Conservation (phyloP, 495 filamentous ascomycete genomes). For the Penicillium canescens region DNA sequence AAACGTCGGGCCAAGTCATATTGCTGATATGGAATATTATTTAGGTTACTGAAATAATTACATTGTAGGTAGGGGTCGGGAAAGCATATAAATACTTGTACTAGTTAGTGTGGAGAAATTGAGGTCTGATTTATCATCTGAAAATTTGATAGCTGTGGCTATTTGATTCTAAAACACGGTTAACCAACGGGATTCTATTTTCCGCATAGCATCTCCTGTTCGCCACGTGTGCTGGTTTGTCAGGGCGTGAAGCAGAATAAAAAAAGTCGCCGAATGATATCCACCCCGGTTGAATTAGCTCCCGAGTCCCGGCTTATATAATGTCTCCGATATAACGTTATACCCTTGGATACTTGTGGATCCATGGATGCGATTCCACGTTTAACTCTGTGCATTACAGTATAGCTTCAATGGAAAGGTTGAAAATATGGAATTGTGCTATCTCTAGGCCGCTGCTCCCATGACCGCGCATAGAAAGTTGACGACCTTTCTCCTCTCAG, state of each 20-base stretch:
- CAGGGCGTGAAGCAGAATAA: neutral
- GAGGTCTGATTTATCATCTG: slow-evolving; percentile 8
- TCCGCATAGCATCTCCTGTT: neutral
- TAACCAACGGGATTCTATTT: neutral
- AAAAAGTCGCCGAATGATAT: slow-evolving; percentile 8
- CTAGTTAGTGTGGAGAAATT: neutral
- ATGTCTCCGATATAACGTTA: neutral
- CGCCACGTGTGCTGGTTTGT: neutral
- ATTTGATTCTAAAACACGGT: neutral
- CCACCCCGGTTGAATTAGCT: slow-evolving; percentile 3
- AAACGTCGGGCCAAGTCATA: slow-evolving; percentile 39
- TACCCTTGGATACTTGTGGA: too few species aligned
- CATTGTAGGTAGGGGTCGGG: neutral
- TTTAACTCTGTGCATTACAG: too few species aligned
- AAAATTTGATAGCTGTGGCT: neutral
- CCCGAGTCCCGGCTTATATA: neutral
- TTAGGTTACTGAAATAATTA: neutral
- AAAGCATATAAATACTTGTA: neutral
- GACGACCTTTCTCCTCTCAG: too few species aligned
- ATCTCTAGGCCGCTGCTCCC: too few species aligned
- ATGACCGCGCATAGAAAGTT: too few species aligned
- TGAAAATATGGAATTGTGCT: too few species aligned
- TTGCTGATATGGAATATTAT: slow-evolving; percentile 1
- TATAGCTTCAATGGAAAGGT: too few species aligned
- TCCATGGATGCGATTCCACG: neutral